Evolutionary conservation across 2,329 filamentous ascomycete species (phyloP).

Genomic region (Dryadomyces quercivorus): DNA sequence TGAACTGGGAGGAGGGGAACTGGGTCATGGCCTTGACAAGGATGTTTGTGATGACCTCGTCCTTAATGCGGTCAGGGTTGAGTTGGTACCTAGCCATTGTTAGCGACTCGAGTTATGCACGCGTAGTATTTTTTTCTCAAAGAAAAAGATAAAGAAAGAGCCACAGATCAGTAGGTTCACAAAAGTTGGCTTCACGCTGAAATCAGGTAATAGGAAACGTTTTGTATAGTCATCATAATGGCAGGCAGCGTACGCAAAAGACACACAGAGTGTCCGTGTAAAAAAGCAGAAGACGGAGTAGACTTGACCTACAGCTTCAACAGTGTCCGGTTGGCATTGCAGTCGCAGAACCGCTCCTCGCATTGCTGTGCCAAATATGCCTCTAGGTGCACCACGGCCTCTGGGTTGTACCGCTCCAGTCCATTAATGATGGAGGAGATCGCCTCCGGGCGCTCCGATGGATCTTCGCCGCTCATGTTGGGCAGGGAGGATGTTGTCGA

Average conservation of each 20-base stretch:
- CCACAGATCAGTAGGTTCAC: slow-evolving; percentile 57
- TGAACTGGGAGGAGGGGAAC: slow-evolving; percentile 94
- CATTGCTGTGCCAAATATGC: slow-evolving; percentile 91
- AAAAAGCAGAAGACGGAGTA: background rate
- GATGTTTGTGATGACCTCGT: slow-evolving; percentile 97
- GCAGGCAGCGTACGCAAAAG: background rate
- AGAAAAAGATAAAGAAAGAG: too few species aligned
- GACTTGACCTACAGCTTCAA: slow-evolving; percentile 76
- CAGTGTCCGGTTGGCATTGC: slow-evolving; percentile 91
- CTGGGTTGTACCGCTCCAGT: slow-evolving; percentile 96
- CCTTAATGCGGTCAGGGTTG: slow-evolving; percentile 94
- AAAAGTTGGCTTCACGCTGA: slow-evolving; percentile 55
- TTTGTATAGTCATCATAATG: slow-evolving; percentile 68
- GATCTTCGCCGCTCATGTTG: slow-evolving; percentile 66
- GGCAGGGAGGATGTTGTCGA: slow-evolving; percentile 10
- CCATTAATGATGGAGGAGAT: slow-evolving; percentile 92
- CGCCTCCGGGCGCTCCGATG: slow-evolving; percentile 81
- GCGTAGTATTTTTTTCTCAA: too few species aligned
- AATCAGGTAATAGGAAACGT: slow-evolving; percentile 99
- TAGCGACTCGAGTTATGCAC: background rate
- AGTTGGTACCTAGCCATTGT: slow-evolving; percentile 73
- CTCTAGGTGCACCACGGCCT: slow-evolving; percentile 88
- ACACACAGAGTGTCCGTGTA: background rate
- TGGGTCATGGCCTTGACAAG: slow-evolving; percentile 96
- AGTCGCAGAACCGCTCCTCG: slow-evolving; percentile 87